Base-by-base conservation (phyloP, 306 rosid species). In the Cucurbita moschata region DNA sequence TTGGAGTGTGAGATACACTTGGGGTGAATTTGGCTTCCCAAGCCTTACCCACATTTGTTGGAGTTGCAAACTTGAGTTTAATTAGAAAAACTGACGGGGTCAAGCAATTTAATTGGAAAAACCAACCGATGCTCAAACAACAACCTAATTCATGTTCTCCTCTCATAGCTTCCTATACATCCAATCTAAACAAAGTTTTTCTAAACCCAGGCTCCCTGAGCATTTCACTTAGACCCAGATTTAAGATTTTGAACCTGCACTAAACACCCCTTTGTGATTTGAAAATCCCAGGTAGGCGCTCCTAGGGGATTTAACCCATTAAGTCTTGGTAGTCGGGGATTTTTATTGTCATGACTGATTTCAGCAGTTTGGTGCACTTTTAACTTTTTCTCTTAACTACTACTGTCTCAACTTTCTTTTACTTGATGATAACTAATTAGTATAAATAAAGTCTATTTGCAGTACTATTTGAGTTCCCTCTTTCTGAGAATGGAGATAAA, bases 401-500 rank as follows among this genome's bases (percentile, higher is more conserved):
- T 44, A 43, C 39, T 12, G 55, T 7, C 14, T 5, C n/a, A 68
- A 44, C 43, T 13, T 47, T 49, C 8, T 49, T 13, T 68, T 66
- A 42, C 53, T 66, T 40, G 72, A 43, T 19, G 21, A 42, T 1
- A 15, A 18, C 39, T 30, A 18, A 63, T 40, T 63, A 40, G 8
- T 9, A 63, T 30, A 38, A 42, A 42, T 10, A 42, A 64, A 16
- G 8, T 12, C 23, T 47, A 14, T 49, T 68, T 47, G 13, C 26
- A 3, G 51, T 64, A 35, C 71, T 42, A 44, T 21, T 68, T 47
- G 42, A 69, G 73, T 69, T 49, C 14, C 14, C 72, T 10, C 4
- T 23, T 68, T 37, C 75, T 69, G 53, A 14, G 23, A 61, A 56
- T 21, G 49, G 69, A 44, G 63, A 73, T 50, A 38, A 82, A 71